Evolutionary conservation across 2,329 filamentous ascomycete species (phyloP).

Genomic region (Hirsutella rhossiliensis): DNA sequence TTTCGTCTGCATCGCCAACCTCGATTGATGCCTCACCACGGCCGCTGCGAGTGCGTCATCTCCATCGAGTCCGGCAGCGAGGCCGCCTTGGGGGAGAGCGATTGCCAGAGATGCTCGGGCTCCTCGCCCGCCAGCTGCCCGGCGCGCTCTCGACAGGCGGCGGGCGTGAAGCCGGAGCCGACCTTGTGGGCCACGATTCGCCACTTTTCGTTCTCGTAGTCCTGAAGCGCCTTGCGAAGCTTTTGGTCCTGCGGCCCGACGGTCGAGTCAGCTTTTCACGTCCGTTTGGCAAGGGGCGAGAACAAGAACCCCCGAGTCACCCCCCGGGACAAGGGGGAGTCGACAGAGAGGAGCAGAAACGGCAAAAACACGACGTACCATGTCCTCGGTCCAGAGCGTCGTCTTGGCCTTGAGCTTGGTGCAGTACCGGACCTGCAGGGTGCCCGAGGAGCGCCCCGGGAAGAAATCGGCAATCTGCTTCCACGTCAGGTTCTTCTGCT

Average conservation of each 20-base stretch:
- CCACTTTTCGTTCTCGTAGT: slow-evolving; percentile 90
- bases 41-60: slow-evolving; percentile 8
- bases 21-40: no score
- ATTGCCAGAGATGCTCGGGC: slow-evolving; percentile 37
- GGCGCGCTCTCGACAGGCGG: slow-evolving; percentile 74
- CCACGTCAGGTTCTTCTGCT: slow-evolving; percentile 91
- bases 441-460: slow-evolving; percentile 79
- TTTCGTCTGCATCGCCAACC: no score
- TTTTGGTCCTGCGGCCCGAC: slow-evolving; percentile 51
- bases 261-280: background rate
- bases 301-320: no score
- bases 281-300: no score
- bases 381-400: slow-evolving; percentile 87
- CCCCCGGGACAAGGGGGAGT: no score
- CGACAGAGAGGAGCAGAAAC: no score
- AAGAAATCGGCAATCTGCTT: slow-evolving; percentile 98
- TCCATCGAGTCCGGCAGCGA: slow-evolving; percentile 10
- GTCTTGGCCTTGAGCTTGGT: slow-evolving; percentile 92
- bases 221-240: slow-evolving; percentile 62
- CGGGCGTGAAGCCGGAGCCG: slow-evolving; percentile 77
- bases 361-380: slow-evolving; percentile 49
- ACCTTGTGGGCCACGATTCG: slow-evolving; percentile 84
- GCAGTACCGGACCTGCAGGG: slow-evolving; percentile 86
- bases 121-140: slow-evolving; percentile 43
- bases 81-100: slow-evolving; percentile 34